phyloP scores from a whole-genome alignment of 2,329 filamentous ascomycete species.

The Cercospora brassicicola region DNA sequence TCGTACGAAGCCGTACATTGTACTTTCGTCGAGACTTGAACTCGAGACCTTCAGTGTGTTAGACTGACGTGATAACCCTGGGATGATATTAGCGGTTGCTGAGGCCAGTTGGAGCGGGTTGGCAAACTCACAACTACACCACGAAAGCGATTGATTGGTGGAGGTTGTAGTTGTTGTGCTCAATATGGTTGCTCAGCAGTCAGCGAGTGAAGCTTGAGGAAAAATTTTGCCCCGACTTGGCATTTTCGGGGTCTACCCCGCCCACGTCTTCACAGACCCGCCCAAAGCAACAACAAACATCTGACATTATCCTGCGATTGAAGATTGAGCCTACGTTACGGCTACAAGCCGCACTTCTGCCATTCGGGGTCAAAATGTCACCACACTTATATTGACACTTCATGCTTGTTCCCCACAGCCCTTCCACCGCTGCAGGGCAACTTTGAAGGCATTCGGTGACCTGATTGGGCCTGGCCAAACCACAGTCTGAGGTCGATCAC shows the following conservation, averaged over 20 bases:
- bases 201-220: no score
- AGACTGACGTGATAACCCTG: conserved; percentile 46
- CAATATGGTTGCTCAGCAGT: no score
- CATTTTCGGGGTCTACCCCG: not conserved
- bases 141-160: not conserved
- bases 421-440: not conserved
- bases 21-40: conserved; percentile 11
- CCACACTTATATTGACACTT: not conserved
- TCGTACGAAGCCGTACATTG: not conserved
- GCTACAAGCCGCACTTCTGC: not conserved
- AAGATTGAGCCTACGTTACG: not conserved
- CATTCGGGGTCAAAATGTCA: not conserved
- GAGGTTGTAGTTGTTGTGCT: no score
- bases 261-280: no score
- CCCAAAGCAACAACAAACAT: not conserved
- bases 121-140: not conserved
- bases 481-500: not conserved
- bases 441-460: no score
- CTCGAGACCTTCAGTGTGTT: conserved; percentile 35
- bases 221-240: not conserved
- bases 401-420: not conserved
- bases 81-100: not conserved
- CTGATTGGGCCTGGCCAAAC: not conserved
- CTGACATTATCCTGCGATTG: not conserved
- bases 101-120: not conserved